phyloP scores from a whole-genome alignment of 1,139 yeast genomes.

The Debaryomycetaceae sp. region DNA sequence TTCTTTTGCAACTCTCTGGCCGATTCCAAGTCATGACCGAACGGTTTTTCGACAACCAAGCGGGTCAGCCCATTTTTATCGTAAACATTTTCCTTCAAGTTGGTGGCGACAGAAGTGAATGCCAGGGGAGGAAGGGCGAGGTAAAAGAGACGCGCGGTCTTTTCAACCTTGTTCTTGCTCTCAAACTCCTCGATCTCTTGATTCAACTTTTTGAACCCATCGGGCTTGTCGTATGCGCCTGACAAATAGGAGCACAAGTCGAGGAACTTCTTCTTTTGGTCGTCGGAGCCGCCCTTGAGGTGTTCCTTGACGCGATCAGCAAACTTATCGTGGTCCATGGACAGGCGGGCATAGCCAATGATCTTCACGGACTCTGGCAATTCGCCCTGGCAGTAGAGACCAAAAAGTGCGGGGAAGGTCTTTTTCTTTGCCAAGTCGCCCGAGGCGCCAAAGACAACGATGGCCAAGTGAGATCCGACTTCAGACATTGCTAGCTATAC shows the following conservation, averaged over 20 bases:
- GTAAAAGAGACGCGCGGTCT: conserved; percentile 73
- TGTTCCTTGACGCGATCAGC: conserved; percentile 52
- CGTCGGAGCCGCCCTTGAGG: conserved; percentile 48
- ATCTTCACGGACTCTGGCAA: conserved; percentile 62
- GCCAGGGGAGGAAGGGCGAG: conserved; percentile 93
- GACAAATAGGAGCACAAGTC: conserved; percentile 52
- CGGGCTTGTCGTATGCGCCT: conserved; percentile 73
- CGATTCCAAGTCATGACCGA: conserved; percentile 81
- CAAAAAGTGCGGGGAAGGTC: conserved; percentile 77
- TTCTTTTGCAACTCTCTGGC: conserved; percentile 67
- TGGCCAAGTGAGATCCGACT: conserved; percentile 34
- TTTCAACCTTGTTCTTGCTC: conserved; percentile 25
- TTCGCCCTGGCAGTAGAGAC: conserved; percentile 65
- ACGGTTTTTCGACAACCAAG: conserved; percentile 92
- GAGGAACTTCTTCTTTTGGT: conserved; percentile 53
- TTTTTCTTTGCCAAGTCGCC: conserved; percentile 97
- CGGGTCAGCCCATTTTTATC: conserved; percentile 58
- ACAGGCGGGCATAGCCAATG: conserved; percentile 86
- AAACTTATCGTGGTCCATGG: conserved; percentile 56
- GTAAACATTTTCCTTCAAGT: conserved; percentile 61
- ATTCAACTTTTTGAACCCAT: conserved; percentile 55
- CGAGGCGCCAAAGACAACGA: conserved; percentile 91
- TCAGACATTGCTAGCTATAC: background rate
- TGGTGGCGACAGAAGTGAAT: conserved; percentile 67
- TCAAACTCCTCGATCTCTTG: conserved; percentile 51